These are phyloP conservation scores for Pythium vanterpoolii DNA, from an alignment of 352 stramenopile species.

Conservation along the genomic window DNA sequence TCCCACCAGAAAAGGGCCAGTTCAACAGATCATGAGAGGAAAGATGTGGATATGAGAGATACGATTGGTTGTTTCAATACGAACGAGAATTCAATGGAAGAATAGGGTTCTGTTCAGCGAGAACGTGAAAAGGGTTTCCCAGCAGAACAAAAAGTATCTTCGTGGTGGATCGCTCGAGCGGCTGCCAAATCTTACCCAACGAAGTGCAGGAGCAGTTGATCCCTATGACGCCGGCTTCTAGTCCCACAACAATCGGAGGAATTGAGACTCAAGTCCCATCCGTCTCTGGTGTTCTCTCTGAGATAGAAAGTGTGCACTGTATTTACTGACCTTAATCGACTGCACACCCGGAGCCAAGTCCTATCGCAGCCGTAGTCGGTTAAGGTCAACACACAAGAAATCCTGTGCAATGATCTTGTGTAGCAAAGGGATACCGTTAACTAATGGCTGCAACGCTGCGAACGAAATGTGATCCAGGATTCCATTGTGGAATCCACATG, in stretches of 20 bases:
- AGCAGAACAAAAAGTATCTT: conserved; percentile 31
- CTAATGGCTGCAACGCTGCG: conserved; percentile 6
- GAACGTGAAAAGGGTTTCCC: conserved; percentile 16
- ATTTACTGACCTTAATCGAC: neutral
- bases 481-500: neutral
- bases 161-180: conserved; percentile 10
- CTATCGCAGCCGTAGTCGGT: too few species aligned
- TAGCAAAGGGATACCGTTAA: neutral
- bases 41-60: conserved; percentile 21
- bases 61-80: conserved; percentile 22
- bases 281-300: neutral
- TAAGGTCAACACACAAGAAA: too few species aligned
- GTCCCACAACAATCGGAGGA: too few species aligned
- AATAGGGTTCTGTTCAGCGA: conserved; percentile 10
- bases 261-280: neutral
- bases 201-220: conserved; percentile 1
- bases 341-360: too few species aligned
- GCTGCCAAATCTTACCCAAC: conserved; percentile 9
- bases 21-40: conserved; percentile 19
- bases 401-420: neutral
- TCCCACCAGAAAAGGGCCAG: conserved; percentile 21
- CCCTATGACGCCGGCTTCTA: neutral
- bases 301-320: neutral
- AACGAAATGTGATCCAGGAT: conserved; percentile 3
- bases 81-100: conserved; percentile 27